Percentiles rank a stretch among this genome's conserved stretches.
phyloP scores from a whole-genome alignment of 805 yeast species.

The Ascoidea tarda region DNA sequence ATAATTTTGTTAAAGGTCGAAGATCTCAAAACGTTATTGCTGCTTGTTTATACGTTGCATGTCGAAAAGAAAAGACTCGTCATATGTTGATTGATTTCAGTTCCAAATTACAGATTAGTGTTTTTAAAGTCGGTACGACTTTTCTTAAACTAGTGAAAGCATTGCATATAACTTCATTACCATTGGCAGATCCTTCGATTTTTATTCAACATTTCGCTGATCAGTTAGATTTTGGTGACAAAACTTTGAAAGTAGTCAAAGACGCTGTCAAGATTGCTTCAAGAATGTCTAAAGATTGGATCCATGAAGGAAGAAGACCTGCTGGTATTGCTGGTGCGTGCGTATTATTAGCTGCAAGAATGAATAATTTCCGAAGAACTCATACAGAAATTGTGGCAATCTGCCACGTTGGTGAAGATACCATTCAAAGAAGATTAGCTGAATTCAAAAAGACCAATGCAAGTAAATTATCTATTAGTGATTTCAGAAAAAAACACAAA shows the following conservation, averaged over 20 bases:
- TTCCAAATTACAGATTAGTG: slow-evolving; percentile 78
- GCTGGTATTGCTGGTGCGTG: slow-evolving; percentile 99
- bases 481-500: slow-evolving; percentile 42
- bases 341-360: slow-evolving; percentile 81
- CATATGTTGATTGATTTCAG: slow-evolving; percentile 96
- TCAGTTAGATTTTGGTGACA: slow-evolving; percentile 65
- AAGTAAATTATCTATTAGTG: slow-evolving; percentile 56
- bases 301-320: slow-evolving; percentile 92
- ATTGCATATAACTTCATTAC: slow-evolving; percentile 61
- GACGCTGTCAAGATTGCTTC: slow-evolving; percentile 84
- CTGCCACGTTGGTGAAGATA: slow-evolving; percentile 89
- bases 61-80: slow-evolving; percentile 81
- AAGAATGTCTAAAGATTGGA: slow-evolving; percentile 92
- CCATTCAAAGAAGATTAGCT: slow-evolving; percentile 77
- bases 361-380: slow-evolving; percentile 88
- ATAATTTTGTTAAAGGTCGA: slow-evolving; percentile 94
- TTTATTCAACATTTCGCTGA: slow-evolving; percentile 92
- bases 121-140: slow-evolving; percentile 91
- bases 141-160: slow-evolving; percentile 86
- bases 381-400: slow-evolving; percentile 91
- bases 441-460: slow-evolving; percentile 76
- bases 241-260: slow-evolving; percentile 56
- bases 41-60: slow-evolving; percentile 88
- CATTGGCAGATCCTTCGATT: slow-evolving; percentile 87
- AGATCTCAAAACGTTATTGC: slow-evolving; percentile 91